A percentile compares a stretch with the other conserved stretches of the same genome.
These are phyloP conservation scores for Neonectria ditissima DNA, from an alignment of 2,329 filamentous ascomycete genomes.

Conservation along the genomic window DNA sequence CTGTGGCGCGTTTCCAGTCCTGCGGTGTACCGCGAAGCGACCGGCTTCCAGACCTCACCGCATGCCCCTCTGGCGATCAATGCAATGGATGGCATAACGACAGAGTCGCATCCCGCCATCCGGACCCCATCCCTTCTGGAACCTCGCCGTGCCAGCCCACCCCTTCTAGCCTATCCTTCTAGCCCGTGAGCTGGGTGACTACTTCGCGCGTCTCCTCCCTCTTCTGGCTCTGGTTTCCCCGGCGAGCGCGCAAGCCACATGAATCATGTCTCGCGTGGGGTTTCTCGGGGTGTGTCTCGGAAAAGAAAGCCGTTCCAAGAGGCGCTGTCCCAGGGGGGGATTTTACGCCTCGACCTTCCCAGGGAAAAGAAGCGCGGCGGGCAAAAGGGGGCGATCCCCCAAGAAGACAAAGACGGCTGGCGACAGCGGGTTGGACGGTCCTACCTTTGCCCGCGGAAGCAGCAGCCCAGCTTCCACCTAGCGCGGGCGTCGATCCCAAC, in stretches of 20 bases:
- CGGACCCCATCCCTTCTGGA: background rate
- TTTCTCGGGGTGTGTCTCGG: background rate
- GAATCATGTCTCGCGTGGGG: background rate
- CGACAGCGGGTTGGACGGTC: background rate
- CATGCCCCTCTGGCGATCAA: background rate
- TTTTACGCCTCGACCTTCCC: background rate
- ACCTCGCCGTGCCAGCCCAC: background rate
- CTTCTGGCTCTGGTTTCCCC: background rate
- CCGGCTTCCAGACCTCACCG: background rate
- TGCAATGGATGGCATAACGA: background rate
- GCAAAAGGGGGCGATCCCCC: background rate
- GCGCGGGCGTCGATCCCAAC: background rate
- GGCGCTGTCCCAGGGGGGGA: background rate
- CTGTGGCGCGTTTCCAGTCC: background rate
- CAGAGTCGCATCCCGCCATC: background rate
- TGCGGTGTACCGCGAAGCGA: background rate
- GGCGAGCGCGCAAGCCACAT: background rate
- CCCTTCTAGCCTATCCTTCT: background rate
- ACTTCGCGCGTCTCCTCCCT: background rate
- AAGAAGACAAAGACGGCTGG: too few relatives aligned
- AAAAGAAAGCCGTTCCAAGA: background rate
- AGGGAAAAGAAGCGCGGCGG: background rate
- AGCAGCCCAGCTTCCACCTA: background rate
- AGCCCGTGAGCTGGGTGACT: background rate
- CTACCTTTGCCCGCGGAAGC: background rate